These are phyloP conservation scores for Arxiozyma heterogenica DNA, from an alignment of 1,139 yeast genomes.

Conservation along the genomic window DNA sequence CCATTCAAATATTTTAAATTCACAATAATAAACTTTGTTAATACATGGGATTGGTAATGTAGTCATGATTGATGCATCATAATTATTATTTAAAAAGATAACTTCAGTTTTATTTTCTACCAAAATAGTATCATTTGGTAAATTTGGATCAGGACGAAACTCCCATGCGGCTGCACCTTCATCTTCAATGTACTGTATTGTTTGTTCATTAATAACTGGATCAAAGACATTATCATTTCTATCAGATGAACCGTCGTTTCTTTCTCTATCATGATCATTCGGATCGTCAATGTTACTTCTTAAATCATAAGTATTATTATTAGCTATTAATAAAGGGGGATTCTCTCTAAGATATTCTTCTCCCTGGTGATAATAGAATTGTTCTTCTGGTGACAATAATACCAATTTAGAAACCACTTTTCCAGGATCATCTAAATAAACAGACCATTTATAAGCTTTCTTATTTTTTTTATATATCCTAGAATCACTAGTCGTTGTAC, in stretches of 20 bases:
- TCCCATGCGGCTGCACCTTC: constrained; percentile 93
- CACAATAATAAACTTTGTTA: constrained; percentile 87
- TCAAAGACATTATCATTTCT: constrained; percentile 36
- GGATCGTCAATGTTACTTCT: constrained; percentile 19
- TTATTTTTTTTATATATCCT: constrained; percentile 1
- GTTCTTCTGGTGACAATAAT: constrained; percentile 61
- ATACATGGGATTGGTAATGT: constrained; percentile 80
- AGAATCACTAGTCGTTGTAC: not conserved
- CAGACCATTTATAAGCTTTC: constrained; percentile 19
- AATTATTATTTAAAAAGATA: constrained; percentile 56
- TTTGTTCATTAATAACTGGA: constrained; percentile 44
- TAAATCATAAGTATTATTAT: constrained; percentile 12
- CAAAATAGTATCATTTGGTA: constrained; percentile 49
- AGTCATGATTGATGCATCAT: constrained; percentile 71
- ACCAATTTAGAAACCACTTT: constrained; percentile 57
- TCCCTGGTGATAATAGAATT: constrained; percentile 61
- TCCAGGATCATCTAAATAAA: constrained; percentile 55
- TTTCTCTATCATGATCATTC: not conserved
- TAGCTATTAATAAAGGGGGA: constrained; percentile 45
- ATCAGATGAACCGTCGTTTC: constrained; percentile 32
- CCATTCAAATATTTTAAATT: constrained; percentile 56
- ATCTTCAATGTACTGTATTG: constrained; percentile 56
- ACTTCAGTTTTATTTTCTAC: constrained; percentile 71
- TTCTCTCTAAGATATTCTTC: constrained; percentile 43
- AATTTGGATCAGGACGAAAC: constrained; percentile 61